phyloP scores from a whole-genome alignment of 2,329 filamentous ascomycete species.

The Cytospora mali region DNA sequence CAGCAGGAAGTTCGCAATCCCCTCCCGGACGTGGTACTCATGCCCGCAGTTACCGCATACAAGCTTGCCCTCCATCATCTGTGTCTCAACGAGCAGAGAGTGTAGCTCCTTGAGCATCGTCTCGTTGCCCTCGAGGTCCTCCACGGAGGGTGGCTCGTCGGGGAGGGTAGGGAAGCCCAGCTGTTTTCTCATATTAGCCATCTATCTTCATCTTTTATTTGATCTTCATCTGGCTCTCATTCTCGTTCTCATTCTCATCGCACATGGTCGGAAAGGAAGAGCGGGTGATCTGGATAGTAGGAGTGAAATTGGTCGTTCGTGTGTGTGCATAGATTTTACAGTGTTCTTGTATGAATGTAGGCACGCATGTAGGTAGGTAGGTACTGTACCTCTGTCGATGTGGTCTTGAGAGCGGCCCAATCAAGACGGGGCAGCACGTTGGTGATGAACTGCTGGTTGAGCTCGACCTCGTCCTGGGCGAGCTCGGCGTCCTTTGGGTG shows the following conservation, averaged over 20 bases:
- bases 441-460: slow-evolving; percentile 77
- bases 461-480: slow-evolving; percentile 77
- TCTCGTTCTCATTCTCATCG: neutral
- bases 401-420: slow-evolving; percentile 78
- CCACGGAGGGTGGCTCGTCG: slow-evolving; percentile 61
- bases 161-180: slow-evolving; percentile 78
- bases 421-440: slow-evolving; percentile 88
- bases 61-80: slow-evolving; percentile 84
- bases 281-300: too few species aligned
- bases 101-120: slow-evolving; percentile 78
- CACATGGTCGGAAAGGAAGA: neutral
- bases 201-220: slow-evolving; percentile 26
- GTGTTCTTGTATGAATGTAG: too few species aligned
- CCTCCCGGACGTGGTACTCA: slow-evolving; percentile 92
- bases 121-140: slow-evolving; percentile 65
- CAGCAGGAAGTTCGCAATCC: slow-evolving; percentile 93
- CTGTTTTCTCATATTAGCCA: slow-evolving; percentile 46
- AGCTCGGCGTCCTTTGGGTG: slow-evolving; percentile 93
- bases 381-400: slow-evolving; percentile 77
- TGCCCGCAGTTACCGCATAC: slow-evolving; percentile 91
- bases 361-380: too few species aligned
- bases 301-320: too few species aligned
- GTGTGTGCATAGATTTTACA: neutral
- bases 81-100: slow-evolving; percentile 81
- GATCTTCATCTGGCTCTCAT: neutral